Conservation (phyloP, 257 asterid species). For the Craterostigma plantagineum region DNA sequence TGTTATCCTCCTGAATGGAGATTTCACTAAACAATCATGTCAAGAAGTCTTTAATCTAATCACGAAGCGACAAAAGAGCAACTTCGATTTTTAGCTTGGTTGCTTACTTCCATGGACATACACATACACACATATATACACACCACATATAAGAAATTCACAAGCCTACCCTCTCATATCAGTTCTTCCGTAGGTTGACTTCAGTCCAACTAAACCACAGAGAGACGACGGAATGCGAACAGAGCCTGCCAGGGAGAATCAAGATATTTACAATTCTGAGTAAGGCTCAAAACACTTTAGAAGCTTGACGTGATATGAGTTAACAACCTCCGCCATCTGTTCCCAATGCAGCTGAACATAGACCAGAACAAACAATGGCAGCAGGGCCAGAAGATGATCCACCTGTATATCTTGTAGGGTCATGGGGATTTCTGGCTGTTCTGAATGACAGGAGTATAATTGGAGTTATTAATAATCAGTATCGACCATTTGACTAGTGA, state of each 20-base stretch:
- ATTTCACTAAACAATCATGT: too few species aligned
- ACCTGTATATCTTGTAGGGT: conserved; percentile 86
- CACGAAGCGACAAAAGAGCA: too few species aligned
- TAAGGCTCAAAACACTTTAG: too few species aligned
- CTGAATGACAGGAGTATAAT: conserved; percentile 24
- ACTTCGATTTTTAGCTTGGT: too few species aligned
- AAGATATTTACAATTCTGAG: conserved; percentile 4
- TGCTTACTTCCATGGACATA: too few species aligned
- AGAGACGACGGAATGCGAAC: conserved; percentile 90
- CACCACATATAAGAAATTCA: conserved; percentile 6
- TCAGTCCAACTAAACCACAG: conserved; percentile 94
- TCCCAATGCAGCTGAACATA: conserved; percentile 94
- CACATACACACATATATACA: not conserved
- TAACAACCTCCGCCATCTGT: conserved; percentile 98
- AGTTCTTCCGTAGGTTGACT: conserved; percentile 86
- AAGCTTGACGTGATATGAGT: too few species aligned
- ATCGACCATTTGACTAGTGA: too few species aligned
- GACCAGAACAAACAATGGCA: conserved; percentile 90
- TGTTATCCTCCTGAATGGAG: too few species aligned
- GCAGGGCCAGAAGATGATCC: conserved; percentile 99
- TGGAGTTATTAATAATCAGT: too few species aligned
- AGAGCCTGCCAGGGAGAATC: conserved; percentile 48
- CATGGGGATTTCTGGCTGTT: conserved; percentile 95
- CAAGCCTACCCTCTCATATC: conserved; percentile 59
- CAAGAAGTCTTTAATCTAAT: too few species aligned